Percentiles rank a stretch among this genome's conserved stretches.
Conservation (phyloP, 441 rosid species). For the Breynia disticha region DNA sequence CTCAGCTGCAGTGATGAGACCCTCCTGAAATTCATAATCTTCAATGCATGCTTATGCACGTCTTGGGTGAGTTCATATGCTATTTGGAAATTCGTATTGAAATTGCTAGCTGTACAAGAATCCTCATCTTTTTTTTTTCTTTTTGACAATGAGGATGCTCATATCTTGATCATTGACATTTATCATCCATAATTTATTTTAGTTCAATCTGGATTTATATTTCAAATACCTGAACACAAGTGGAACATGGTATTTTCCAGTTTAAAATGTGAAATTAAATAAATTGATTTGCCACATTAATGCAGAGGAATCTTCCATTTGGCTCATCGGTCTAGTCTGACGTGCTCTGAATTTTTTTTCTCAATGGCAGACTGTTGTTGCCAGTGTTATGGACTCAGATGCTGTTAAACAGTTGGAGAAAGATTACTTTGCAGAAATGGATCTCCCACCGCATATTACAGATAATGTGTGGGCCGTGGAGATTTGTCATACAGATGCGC, state of each 20-base stretch:
- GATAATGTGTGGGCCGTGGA: conserved; percentile 58
- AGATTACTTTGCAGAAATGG: conserved; percentile 34
- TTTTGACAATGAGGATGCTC: neutral
- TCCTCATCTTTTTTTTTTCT: too few relatives aligned
- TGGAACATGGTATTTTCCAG: neutral
- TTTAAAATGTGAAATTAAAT: neutral
- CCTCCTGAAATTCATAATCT: conserved; percentile 42
- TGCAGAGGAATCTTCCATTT: neutral
- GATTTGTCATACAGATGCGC: conserved; percentile 34
- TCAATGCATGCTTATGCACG: conserved; percentile 47
- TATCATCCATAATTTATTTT: neutral
- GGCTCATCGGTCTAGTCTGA: neutral
- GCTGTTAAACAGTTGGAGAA: conserved; percentile 33
- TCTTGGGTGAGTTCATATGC: conserved; percentile 43
- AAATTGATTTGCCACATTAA: neutral
- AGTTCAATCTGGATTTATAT: neutral
- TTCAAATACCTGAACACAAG: neutral
- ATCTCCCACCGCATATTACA: conserved; percentile 25
- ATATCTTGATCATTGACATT: neutral
- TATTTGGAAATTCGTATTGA: neutral
- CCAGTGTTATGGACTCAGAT: conserved; percentile 34
- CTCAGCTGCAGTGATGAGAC: conserved; percentile 51
- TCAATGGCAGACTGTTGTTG: conserved; percentile 45
- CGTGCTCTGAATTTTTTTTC: neutral
- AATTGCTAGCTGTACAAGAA: neutral